Conservation (phyloP, 1,139 yeast genomes). For the Debaryomyces psychrophilus region DNA sequence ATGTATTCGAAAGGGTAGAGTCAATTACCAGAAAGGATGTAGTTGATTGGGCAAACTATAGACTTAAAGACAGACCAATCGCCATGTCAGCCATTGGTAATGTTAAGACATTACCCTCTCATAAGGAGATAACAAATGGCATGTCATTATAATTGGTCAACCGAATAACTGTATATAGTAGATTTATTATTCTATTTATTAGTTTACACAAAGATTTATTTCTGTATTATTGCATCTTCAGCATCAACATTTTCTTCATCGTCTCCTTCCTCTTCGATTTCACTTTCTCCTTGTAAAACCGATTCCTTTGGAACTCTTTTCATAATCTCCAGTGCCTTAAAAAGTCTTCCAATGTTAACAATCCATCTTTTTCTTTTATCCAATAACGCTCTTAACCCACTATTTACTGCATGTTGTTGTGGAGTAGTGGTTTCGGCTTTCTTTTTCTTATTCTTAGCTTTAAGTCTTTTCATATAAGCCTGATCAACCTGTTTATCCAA, state of each 20-base stretch:
- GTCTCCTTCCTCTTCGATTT: conserved; percentile 46
- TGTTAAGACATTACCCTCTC: conserved; percentile 63
- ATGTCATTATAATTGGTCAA: conserved; percentile 28
- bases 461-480: conserved; percentile 81
- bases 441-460: conserved; percentile 81
- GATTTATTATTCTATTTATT: conserved; percentile 10
- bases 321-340: conserved; percentile 69
- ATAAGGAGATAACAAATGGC: conserved; percentile 50
- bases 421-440: conserved; percentile 51
- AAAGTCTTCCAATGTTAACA: conserved; percentile 82
- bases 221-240: conserved; percentile 21
- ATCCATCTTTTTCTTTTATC: conserved; percentile 93
- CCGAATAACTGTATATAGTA: conserved; percentile 8
- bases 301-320: conserved; percentile 71
- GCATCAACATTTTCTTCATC: conserved; percentile 52
- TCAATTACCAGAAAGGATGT: conserved; percentile 79
- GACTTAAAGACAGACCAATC: conserved; percentile 75
- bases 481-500: conserved; percentile 96
- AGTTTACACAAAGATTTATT: conserved; percentile 12
- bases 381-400: conserved; percentile 74
- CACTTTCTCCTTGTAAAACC: conserved; percentile 45
- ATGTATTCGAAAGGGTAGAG: conserved; percentile 84
- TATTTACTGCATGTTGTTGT: conserved; percentile 62
- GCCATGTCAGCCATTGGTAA: conserved; percentile 93
- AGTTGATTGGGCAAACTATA: conserved; percentile 84